Evolutionary conservation across 345 rosid species (phyloP), one percentile per base, ranked within the genome.

Genomic region (Moricandia arvensis): DNA sequence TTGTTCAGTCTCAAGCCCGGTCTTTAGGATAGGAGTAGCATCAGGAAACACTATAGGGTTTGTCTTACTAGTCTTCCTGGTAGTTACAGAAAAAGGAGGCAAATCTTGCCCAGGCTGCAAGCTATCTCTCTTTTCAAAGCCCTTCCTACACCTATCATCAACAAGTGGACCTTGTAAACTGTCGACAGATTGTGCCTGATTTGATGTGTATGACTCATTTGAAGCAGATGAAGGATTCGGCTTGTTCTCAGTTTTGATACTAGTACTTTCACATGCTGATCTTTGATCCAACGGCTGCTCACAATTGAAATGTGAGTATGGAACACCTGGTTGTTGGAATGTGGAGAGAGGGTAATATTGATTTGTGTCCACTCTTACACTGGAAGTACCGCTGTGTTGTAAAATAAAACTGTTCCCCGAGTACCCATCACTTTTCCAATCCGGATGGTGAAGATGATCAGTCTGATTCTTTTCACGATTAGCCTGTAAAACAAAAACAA

Each of bases 131-230:
- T 53, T 82, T 72, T 75, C 83, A 66, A 79, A 73, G 11, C 31
- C 80, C 66, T 66, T 29, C 74, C 68, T 54, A 73, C 63, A 71
- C 72, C 73, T 66, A 79, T 80, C 81, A 73, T 84, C 76, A 35
- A 79, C 70, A 31, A 74, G 45, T 71, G 81, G 77, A 66, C 81
- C 81, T 69, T 31, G 73, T 51, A 84, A 75, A 37, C 81, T 82
- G 73, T 85, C 86, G 12, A 76, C 33, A 43, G 87, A 82, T 66
- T 80, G 84, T 64, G 80, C 82, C 71, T 75, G 89, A 71, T 81
- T 89, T 60, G 96, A 90, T 68, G 87, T 80, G 84, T 80, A 77
- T 27, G 87, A 86, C 71, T 79, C 85, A 66, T 85, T 75, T 69
- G 83, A 79, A 59, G 76, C 78, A 81, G 86, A 73, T 51, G 83